Conservation (phyloP, 352 stramenopile species). For the Phytophthora uliginosa region DNA sequence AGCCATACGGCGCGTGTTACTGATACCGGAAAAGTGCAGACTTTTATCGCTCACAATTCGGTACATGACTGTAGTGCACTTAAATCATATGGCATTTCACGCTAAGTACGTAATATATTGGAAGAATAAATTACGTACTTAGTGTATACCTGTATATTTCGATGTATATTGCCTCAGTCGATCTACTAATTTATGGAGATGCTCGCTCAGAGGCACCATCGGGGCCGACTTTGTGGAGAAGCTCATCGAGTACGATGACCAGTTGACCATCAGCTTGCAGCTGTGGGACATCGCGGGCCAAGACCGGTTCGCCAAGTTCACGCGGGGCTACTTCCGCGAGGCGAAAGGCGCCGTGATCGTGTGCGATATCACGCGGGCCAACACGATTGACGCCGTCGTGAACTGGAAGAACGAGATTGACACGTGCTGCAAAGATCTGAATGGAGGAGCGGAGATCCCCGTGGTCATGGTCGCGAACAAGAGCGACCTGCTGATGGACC, state of each 20-base stretch:
- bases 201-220: too few relatives aligned
- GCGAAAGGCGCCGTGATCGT: conserved; percentile 88
- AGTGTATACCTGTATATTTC: too few relatives aligned
- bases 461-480: conserved; percentile 91
- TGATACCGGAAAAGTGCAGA: too few relatives aligned
- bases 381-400: conserved; percentile 87
- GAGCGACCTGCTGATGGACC: conserved; percentile 81
- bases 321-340: conserved; percentile 85
- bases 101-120: too few relatives aligned
- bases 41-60: too few relatives aligned
- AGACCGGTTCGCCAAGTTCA: conserved; percentile 92
- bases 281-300: conserved; percentile 93
- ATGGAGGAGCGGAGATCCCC: conserved; percentile 56
- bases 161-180: too few relatives aligned
- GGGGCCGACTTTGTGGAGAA: conserved; percentile 91
- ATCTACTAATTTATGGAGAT: too few relatives aligned
- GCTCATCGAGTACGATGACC: conserved; percentile 67
- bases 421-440: conserved; percentile 63
- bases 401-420: conserved; percentile 90
- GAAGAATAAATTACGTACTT: too few relatives aligned
- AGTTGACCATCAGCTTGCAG: conserved; percentile 74
- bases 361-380: conserved; percentile 88
- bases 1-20: too few relatives aligned
- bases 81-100: too few relatives aligned
- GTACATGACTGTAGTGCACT: too few relatives aligned